Percentiles rank a stretch among this genome's conserved stretches.
phyloP scores from a whole-genome alignment of 257 asterid species.

The Primulina tabacum region DNA sequence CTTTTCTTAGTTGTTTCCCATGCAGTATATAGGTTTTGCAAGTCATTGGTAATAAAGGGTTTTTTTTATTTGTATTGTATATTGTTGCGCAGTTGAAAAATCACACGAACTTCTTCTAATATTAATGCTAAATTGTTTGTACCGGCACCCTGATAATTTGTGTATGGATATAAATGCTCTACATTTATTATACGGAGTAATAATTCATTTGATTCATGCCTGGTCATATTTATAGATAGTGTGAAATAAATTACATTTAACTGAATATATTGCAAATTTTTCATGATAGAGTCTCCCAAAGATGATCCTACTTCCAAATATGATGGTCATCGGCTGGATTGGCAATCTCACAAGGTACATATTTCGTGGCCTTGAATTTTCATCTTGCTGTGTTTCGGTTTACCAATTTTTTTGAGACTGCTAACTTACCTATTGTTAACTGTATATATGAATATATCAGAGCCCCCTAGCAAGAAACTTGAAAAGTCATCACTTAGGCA shows the following conservation, averaged over 20 bases:
- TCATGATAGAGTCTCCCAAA: slow-evolving; percentile 60
- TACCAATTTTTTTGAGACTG: slow-evolving; percentile 15
- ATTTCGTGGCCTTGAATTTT: neutral
- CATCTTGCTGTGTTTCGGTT: neutral
- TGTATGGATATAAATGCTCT: neutral
- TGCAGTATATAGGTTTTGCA: too few relatives aligned
- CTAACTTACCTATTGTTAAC: slow-evolving; percentile 7
- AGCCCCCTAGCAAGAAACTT: slow-evolving; percentile 61
- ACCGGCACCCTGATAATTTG: too few relatives aligned
- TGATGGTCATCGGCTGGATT: too few relatives aligned
- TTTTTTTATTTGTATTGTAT: too few relatives aligned
- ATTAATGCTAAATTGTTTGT: too few relatives aligned
- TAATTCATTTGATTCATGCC: too few relatives aligned
- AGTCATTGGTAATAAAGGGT: too few relatives aligned
- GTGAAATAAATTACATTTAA: neutral
- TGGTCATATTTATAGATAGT: too few relatives aligned
- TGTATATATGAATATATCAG: slow-evolving; percentile 37
- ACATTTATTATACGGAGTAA: neutral
- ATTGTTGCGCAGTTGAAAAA: too few relatives aligned
- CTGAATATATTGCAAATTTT: slow-evolving; percentile 3
- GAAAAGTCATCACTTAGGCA: slow-evolving; percentile 61
- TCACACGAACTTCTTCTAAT: too few relatives aligned
- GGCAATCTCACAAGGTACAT: slow-evolving; percentile 52
- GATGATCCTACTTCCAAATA: slow-evolving; percentile 34
- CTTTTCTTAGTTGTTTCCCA: too few relatives aligned